Percentiles rank a stretch among this genome's conserved stretches.
phyloP scores from a whole-genome alignment of 2,329 filamentous ascomycete species.

The Neopestalotiopsis sp. region DNA sequence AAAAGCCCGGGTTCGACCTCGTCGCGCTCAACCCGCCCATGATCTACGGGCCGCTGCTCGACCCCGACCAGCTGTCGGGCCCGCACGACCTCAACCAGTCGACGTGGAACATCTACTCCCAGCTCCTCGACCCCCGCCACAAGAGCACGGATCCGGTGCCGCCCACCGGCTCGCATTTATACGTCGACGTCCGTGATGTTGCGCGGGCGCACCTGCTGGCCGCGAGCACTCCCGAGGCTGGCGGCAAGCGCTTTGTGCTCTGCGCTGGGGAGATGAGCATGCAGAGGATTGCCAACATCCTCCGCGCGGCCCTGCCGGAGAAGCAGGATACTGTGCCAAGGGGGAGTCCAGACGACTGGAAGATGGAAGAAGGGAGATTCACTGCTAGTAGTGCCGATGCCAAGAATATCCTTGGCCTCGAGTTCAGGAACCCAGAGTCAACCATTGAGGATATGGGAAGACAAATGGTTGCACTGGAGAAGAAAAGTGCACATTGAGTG shows the following conservation, averaged over 20 bases:
- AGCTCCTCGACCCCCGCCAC: slow-evolving; percentile 17
- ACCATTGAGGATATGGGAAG: slow-evolving; percentile 26
- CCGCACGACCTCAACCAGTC: slow-evolving; percentile 24
- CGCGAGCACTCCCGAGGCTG: slow-evolving; percentile 27
- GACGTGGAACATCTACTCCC: slow-evolving; percentile 20
- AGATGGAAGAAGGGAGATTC: slow-evolving; percentile 26
- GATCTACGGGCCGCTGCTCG: slow-evolving; percentile 47
- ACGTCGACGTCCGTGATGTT: slow-evolving; percentile 34
- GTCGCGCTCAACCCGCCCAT: slow-evolving; percentile 55
- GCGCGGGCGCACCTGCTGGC: slow-evolving; percentile 32
- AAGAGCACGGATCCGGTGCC: slow-evolving; percentile 25
- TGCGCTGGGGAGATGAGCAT: slow-evolving; percentile 24
- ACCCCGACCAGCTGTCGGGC: slow-evolving; percentile 21
- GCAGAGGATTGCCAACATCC: slow-evolving; percentile 27
- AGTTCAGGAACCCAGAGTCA: slow-evolving; percentile 25
- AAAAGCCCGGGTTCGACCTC: slow-evolving; percentile 54
- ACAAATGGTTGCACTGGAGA: slow-evolving; percentile 27
- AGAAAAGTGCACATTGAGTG: background rate
- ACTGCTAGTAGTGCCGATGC: slow-evolving; percentile 23
- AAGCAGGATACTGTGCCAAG: slow-evolving; percentile 26
- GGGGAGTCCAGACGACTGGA: slow-evolving; percentile 22
- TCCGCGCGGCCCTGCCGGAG: slow-evolving; percentile 24
- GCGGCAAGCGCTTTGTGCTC: slow-evolving; percentile 30
- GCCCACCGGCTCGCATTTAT: slow-evolving; percentile 26
- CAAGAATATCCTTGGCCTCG: slow-evolving; percentile 26